Conservation (phyloP, 2,329 filamentous ascomycete species). For the Leptodontidium sp. region DNA sequence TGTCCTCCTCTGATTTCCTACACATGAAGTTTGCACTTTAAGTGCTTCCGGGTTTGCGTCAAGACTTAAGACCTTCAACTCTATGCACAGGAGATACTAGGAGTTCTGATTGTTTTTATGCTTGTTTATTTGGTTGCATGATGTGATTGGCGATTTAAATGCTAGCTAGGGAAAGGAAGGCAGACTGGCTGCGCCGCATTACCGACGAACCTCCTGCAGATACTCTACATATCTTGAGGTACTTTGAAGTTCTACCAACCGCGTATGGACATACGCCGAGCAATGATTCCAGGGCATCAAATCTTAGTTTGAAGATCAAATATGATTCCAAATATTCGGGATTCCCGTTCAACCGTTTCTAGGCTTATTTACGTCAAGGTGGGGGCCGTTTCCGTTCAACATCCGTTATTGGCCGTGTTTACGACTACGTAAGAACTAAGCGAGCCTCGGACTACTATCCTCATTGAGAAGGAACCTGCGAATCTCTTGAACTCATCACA, state of each 20-base stretch:
- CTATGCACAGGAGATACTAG: no score
- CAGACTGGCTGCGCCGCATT: no score
- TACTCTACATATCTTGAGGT: no score
- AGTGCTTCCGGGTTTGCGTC: no score
- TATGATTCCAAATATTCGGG: neutral
- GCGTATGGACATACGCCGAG: neutral
- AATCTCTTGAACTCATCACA: no score
- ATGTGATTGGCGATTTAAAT: neutral
- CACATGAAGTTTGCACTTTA: no score
- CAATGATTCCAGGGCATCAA: neutral
- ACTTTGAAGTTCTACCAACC: neutral
- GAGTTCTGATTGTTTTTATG: no score
- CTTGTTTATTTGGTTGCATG: neutral
- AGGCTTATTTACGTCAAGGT: neutral
- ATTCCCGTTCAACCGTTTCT: neutral
- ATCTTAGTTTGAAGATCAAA: neutral
- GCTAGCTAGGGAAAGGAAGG: neutral
- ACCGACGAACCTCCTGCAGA: neutral
- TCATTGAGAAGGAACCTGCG: no score
- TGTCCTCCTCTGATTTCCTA: no score
- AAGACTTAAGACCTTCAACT: no score
- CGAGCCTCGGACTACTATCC: no score
- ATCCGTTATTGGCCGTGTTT: neutral
- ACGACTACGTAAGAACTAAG: neutral
- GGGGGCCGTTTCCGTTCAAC: neutral